phyloP scores from a whole-genome alignment of 768 basidiomycete genomes.

The Boletus huronensis region DNA sequence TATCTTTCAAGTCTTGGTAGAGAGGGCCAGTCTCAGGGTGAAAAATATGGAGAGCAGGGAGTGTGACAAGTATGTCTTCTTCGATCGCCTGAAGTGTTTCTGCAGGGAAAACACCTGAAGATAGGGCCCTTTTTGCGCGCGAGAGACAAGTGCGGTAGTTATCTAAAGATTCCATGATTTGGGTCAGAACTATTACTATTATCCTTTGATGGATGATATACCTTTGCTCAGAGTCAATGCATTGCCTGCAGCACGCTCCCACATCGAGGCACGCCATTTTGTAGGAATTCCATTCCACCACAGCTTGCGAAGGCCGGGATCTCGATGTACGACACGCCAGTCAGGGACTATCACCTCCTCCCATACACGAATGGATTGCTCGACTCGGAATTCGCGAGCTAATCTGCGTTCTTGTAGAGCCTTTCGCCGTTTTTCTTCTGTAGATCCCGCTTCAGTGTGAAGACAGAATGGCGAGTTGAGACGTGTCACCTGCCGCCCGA shows the following conservation, averaged over 20 bases:
- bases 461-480: neutral
- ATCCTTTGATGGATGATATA: conserved; percentile 23
- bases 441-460: conserved; percentile 1
- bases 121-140: conserved; percentile 68
- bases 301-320: conserved; percentile 59
- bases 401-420: conserved; percentile 60
- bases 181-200: conserved; percentile 5
- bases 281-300: conserved; percentile 92
- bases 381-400: conserved; percentile 62
- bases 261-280: conserved; percentile 73
- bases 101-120: conserved; percentile 62
- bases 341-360: conserved; percentile 77
- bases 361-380: conserved; percentile 71
- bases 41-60: conserved; percentile 80
- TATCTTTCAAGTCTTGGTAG: conserved; percentile 76
- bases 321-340: conserved; percentile 71
- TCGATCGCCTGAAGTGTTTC: conserved; percentile 64
- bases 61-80: conserved; percentile 66
- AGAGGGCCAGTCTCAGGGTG: conserved; percentile 72
- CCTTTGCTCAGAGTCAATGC: conserved; percentile 79
- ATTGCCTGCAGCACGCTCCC: conserved; percentile 87
- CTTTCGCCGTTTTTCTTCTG: conserved; percentile 70
- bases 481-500: conserved; percentile 57
- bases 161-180: conserved; percentile 36
- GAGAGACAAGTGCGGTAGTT: conserved; percentile 67